Percentiles rank a stretch among this genome's conserved stretches.
These are phyloP conservation scores for Juncus effusus DNA, from an alignment of 176 grass and related monocot genomes.

Conservation along the genomic window DNA sequence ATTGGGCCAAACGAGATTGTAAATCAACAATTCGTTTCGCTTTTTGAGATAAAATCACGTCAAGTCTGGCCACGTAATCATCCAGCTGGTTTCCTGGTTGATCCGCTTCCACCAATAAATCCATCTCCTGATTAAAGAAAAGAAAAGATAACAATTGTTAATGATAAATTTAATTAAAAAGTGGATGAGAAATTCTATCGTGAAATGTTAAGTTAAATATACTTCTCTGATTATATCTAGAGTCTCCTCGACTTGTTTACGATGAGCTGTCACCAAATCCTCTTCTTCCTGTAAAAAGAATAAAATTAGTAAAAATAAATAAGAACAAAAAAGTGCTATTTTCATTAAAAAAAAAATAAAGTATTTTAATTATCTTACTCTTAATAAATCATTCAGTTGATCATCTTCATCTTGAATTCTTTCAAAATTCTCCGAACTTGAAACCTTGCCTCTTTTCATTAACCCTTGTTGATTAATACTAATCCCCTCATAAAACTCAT, in stretches of 20 bases:
- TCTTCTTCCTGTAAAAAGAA: slow-evolving; percentile 71
- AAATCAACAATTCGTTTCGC: slow-evolving; percentile 71
- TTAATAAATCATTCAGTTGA: slow-evolving; percentile 56
- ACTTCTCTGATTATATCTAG: slow-evolving; percentile 83
- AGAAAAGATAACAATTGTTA: slow-evolving; percentile 15
- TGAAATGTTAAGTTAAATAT: slow-evolving; percentile 14
- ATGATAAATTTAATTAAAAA: slow-evolving; percentile 14
- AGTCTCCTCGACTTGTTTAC: slow-evolving; percentile 90
- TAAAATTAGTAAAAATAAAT: slow-evolving; percentile 5
- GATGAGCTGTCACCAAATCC: slow-evolving; percentile 73
- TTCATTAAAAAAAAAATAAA: slow-evolving; percentile 21
- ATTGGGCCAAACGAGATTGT: slow-evolving; percentile 60
- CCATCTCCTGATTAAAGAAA: slow-evolving; percentile 75
- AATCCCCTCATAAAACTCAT: slow-evolving; percentile 49
- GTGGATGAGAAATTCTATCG: not conserved
- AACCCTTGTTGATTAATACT: too few species aligned
- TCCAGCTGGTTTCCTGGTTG: slow-evolving; percentile 81
- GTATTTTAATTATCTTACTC: slow-evolving; percentile 35
- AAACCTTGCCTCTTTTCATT: slow-evolving; percentile 21
- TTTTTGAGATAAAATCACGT: slow-evolving; percentile 73
- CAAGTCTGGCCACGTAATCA: slow-evolving; percentile 67
- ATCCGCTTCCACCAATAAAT: slow-evolving; percentile 67
- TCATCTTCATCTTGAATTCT: slow-evolving; percentile 52
- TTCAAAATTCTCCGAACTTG: slow-evolving; percentile 31
- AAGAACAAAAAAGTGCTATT: not conserved